Evolutionary conservation across 1,139 yeast species (phyloP).

Genomic region (Sporopachydermia cereana): DNA sequence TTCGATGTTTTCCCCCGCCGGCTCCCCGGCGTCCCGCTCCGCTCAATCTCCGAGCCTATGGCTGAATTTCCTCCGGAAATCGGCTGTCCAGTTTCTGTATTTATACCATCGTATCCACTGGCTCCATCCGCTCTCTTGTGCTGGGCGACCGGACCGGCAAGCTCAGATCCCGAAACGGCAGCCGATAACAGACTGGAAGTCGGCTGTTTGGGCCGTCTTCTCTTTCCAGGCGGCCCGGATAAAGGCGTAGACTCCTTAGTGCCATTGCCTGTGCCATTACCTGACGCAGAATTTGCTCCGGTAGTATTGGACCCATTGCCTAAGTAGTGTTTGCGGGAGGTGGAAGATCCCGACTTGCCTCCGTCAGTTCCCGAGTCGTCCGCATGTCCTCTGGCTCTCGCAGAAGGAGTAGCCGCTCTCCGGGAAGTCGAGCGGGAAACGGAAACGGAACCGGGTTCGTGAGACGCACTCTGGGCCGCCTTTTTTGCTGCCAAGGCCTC

Average conservation of each 20-base stretch:
- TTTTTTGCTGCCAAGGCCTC: conserved; percentile 88
- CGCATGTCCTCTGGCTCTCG: conserved; percentile 7
- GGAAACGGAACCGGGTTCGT: conserved; percentile 9
- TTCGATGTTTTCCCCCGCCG: conserved; percentile 9
- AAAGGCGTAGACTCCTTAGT: conserved; percentile 3
- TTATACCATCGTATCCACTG: not conserved
- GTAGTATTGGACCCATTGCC: conserved; percentile 7
- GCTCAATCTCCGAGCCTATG: conserved; percentile 1
- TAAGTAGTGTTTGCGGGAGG: conserved; percentile 9
- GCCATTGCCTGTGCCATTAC: not conserved
- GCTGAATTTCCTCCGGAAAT: not conserved
- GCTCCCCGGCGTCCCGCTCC: conserved; percentile 9
- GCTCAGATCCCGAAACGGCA: no score
- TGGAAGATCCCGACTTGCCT: conserved; percentile 5
- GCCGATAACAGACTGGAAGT: not conserved
- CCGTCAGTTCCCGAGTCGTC: conserved; percentile 6
- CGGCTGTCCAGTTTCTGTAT: not conserved
- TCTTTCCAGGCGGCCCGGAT: not conserved
- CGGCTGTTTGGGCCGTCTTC: conserved; percentile 2
- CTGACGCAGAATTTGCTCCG: conserved; percentile 10
- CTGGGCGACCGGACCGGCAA: not conserved
- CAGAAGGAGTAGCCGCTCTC: conserved; percentile 11
- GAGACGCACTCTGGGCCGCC: conserved; percentile 29
- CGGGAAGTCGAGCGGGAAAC: conserved; percentile 13
- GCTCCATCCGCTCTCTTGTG: not conserved